These are phyloP conservation scores for Trichoderma aggressivum DNA, from an alignment of 2,329 filamentous ascomycete genomes.

Conservation along the genomic window DNA sequence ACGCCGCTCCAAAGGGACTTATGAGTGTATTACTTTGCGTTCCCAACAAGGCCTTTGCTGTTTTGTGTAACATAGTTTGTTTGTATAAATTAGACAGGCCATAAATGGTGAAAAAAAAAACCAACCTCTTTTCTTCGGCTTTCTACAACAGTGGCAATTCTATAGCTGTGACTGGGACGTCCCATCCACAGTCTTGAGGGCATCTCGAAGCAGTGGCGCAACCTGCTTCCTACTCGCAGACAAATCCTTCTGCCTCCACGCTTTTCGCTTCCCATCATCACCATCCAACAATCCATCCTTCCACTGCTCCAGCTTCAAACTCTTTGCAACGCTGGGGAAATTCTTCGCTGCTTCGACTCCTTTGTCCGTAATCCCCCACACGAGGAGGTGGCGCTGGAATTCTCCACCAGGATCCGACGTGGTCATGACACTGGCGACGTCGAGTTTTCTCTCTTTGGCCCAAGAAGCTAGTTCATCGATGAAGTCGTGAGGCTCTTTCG, in stretches of 20 bases:
- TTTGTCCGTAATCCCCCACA: conserved; percentile 57
- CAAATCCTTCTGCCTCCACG: conserved; percentile 65
- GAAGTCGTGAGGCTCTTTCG: conserved; percentile 45
- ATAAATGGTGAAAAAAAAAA: background rate
- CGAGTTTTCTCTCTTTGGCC: conserved; percentile 54
- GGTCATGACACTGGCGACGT: conserved; percentile 67
- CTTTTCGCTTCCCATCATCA: conserved; percentile 48
- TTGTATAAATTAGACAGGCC: background rate
- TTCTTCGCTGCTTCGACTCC: conserved; percentile 49
- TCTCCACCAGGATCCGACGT: conserved; percentile 51
- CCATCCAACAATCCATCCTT: conserved; percentile 45
- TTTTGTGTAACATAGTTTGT: background rate
- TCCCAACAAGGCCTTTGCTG: background rate
- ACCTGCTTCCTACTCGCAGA: conserved; percentile 66
- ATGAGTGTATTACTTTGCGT: background rate
- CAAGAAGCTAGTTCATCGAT: conserved; percentile 49
- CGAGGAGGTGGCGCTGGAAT: conserved; percentile 64
- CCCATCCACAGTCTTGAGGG: conserved; percentile 36
- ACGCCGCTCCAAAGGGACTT: background rate
- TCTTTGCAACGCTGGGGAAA: conserved; percentile 51
- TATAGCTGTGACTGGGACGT: background rate
- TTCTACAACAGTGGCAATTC: background rate
- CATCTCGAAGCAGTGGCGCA: conserved; percentile 61
- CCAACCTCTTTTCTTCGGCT: background rate
- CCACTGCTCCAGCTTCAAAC: conserved; percentile 57